phyloP scores from a whole-genome alignment of 1,139 yeast species.

The Kazachstania sp. region DNA sequence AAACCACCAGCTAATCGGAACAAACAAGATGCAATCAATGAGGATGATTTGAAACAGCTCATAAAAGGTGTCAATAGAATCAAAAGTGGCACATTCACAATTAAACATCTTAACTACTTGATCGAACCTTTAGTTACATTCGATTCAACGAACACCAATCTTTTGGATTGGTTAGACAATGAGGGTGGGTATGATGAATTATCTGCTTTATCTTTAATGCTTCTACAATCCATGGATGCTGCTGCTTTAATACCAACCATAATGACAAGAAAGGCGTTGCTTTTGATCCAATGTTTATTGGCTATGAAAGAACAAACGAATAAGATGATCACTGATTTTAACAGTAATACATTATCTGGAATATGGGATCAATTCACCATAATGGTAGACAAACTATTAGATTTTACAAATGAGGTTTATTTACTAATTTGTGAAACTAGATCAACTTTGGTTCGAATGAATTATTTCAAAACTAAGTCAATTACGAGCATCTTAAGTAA shows the following conservation, averaged over 20 bases:
- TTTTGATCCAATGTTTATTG: conserved; percentile 20
- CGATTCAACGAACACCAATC: conserved; percentile 5
- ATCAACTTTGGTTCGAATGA: conserved; percentile 10
- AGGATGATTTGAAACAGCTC: conserved; percentile 12
- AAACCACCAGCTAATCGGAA: neutral
- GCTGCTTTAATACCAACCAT: conserved; percentile 20
- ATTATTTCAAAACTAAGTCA: conserved; percentile 14
- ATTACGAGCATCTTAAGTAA: conserved; percentile 15
- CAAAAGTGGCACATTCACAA: conserved; percentile 22
- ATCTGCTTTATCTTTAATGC: conserved; percentile 12
- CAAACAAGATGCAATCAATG: neutral
- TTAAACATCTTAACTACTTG: conserved; percentile 22
- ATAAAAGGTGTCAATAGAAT: conserved; percentile 18
- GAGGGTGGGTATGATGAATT: conserved; percentile 19
- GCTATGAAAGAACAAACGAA: conserved; percentile 8
- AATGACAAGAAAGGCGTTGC: conserved; percentile 21
- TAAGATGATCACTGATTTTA: conserved; percentile 7
- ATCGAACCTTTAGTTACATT: conserved; percentile 16
- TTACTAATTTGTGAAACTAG: conserved; percentile 21
- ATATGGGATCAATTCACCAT: conserved; percentile 18
- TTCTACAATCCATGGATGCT: conserved; percentile 23
- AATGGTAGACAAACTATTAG: conserved; percentile 17
- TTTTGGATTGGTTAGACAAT: conserved; percentile 18
- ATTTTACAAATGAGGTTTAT: conserved; percentile 21
- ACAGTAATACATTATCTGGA: conserved; percentile 6